Conservation (phyloP, 306 rosid species). For the Ochetophila trinervis region DNA sequence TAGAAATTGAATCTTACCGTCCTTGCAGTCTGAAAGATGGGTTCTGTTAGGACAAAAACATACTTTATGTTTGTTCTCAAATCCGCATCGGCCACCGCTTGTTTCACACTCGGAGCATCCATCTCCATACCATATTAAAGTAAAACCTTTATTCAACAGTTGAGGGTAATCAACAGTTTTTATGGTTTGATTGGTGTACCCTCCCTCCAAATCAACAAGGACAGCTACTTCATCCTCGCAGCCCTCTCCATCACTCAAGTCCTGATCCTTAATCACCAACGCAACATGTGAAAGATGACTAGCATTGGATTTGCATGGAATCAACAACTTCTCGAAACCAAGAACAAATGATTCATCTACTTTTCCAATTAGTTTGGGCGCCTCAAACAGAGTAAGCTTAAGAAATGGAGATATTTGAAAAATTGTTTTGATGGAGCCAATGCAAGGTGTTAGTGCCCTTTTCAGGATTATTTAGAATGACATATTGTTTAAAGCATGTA, state of each 20-base stretch:
- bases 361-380: neutral
- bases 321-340: neutral
- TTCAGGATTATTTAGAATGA: neutral
- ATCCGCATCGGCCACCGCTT: too few relatives aligned
- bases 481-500: neutral
- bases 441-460: too few relatives aligned
- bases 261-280: neutral
- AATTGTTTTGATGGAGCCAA: neutral
- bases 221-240: neutral
- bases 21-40: neutral
- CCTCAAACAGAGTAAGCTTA: too few relatives aligned
- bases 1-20: too few relatives aligned
- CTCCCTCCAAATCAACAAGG: neutral
- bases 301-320: neutral
- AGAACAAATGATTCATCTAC: neutral
- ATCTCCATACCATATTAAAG: neutral
- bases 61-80: too few relatives aligned
- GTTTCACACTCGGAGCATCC: too few relatives aligned
- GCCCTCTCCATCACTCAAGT: too few relatives aligned
- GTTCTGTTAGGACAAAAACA: slow-evolving; percentile 3
- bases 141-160: too few relatives aligned
- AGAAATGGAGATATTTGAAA: neutral
- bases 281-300: neutral
- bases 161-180: neutral
- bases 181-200: neutral